These are phyloP conservation scores for Umbellularia californica DNA, from an alignment of 164 flowering plant genomes.

Conservation along the genomic window DNA sequence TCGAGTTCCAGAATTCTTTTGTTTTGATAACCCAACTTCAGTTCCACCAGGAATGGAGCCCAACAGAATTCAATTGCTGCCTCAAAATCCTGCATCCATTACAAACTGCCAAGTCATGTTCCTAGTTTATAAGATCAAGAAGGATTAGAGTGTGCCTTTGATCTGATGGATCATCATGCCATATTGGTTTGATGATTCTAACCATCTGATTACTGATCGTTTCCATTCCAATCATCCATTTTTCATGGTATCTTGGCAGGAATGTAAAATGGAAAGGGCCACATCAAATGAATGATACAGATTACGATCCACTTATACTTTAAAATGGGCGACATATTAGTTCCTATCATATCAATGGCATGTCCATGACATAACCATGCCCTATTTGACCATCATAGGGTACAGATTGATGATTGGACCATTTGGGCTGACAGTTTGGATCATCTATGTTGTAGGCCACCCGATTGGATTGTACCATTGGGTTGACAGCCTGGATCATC, in stretches of 20 bases:
- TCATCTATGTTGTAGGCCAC: neutral
- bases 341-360: no score
- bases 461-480: neutral
- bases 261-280: neutral
- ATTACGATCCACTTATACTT: no score
- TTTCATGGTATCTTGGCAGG: neutral
- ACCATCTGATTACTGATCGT: neutral
- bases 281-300: neutral
- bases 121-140: neutral
- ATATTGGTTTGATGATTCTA: neutral
- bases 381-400: no score
- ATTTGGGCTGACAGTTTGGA: neutral
- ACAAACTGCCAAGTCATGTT: neutral
- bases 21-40: slow-evolving; percentile 43
- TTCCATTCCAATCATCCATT: neutral
- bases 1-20: slow-evolving; percentile 40
- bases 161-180: neutral
- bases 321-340: no score
- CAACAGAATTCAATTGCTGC: slow-evolving; percentile 72
- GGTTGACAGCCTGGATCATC: neutral
- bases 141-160: neutral
- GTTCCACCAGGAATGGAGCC: slow-evolving; percentile 82
- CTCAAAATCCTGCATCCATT: slow-evolving; percentile 61
- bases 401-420: neutral
- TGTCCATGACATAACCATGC: no score